Conservation (phyloP, 1,139 yeast species). For the Entelexis paramagnoliae region DNA sequence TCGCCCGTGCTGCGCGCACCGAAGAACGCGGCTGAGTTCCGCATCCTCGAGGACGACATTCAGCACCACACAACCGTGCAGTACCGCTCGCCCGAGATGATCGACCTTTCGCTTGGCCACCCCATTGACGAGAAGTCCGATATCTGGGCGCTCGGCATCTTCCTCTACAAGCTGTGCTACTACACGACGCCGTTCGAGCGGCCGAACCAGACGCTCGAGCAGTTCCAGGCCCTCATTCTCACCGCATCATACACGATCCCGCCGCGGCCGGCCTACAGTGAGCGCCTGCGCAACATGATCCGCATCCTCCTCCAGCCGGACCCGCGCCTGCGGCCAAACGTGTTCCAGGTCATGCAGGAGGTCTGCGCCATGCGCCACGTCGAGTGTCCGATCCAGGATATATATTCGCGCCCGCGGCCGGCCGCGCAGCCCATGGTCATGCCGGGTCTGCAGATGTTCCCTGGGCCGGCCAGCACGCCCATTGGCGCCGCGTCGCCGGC, state of each 20-base stretch:
- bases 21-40: conserved; percentile 52
- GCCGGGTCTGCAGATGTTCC: conserved; percentile 5
- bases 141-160: conserved; percentile 93
- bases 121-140: conserved; percentile 93
- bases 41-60: conserved; percentile 65
- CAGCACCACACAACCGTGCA: conserved; percentile 95
- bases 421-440: background rate
- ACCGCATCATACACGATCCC: conserved; percentile 56
- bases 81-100: conserved; percentile 93
- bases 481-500: background rate
- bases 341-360: conserved; percentile 69
- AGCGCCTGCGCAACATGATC: conserved; percentile 41
- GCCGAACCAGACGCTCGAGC: conserved; percentile 25
- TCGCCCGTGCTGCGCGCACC: conserved; percentile 61
- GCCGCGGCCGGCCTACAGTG: conserved; percentile 34
- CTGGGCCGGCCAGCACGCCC: background rate
- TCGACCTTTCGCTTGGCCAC: conserved; percentile 69
- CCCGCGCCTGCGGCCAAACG: conserved; percentile 76
- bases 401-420: conserved; percentile 12
- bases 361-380: conserved; percentile 47
- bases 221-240: conserved; percentile 43
- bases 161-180: conserved; percentile 81
- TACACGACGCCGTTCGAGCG: conserved; percentile 92
- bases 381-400: conserved; percentile 42
- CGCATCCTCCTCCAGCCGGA: conserved; percentile 71